A percentile compares a stretch with the other conserved stretches of the same genome.
Conservation (phyloP, 306 rosid species). For the Medicago ruthenica region DNA sequence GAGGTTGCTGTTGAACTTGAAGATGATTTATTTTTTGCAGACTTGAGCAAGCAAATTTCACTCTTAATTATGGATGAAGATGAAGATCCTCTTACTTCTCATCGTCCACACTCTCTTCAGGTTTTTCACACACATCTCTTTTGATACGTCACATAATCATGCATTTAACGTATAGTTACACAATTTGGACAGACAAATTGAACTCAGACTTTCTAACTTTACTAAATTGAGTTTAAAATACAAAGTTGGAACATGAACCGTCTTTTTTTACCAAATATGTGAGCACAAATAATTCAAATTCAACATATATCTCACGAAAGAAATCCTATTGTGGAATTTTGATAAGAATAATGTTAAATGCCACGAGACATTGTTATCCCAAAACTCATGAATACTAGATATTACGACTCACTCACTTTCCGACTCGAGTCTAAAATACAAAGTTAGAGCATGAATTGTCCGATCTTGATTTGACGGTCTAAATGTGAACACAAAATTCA, state of each 20-base stretch:
- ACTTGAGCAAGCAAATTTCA: constrained; percentile 80
- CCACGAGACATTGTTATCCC: no score
- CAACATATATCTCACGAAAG: no score
- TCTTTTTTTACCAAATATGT: no score
- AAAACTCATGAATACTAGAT: no score
- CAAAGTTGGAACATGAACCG: no score
- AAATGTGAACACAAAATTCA: not conserved
- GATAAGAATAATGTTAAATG: not conserved
- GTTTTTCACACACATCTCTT: constrained; percentile 35
- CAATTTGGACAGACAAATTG: not conserved
- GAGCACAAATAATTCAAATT: no score
- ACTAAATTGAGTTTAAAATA: not conserved
- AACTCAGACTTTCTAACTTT: not conserved
- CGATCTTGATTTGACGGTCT: not conserved
- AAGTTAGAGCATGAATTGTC: not conserved
- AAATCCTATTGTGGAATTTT: no score
- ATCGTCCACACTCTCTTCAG: constrained; percentile 59
- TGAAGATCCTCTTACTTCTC: constrained; percentile 61
- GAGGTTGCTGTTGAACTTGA: constrained; percentile 64
- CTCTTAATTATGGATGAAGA: constrained; percentile 88
- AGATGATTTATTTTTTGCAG: constrained; percentile 79
- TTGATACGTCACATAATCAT: not conserved
- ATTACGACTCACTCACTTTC: not conserved
- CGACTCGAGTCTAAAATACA: not conserved
- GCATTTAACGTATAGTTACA: not conserved